Base-by-base conservation (phyloP, 2,329 filamentous ascomycete genomes). In the Stagonosporopsis rhizophila region DNA sequence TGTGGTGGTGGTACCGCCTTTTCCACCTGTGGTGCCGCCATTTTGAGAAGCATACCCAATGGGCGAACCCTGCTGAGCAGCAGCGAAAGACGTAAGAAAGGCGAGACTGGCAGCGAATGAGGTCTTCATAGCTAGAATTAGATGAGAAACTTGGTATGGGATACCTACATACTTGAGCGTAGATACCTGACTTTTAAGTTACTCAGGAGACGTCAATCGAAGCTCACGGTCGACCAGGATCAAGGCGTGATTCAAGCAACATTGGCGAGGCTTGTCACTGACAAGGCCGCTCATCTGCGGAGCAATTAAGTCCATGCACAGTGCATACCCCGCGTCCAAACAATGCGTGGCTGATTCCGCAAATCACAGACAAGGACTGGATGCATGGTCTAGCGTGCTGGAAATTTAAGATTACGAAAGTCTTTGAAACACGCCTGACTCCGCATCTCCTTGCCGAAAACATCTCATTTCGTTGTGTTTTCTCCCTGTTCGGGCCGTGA, bases 21-120 rank as follows among this genome's bases (percentile, higher is more conserved):
- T 67, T 47, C 77, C 77, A 44, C 76, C 77, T n/a, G 71, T 76
- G 4, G 77, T 78, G 40, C 72, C 71, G 19, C 72, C 72, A 38
- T 74, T 74, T 44, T 64, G 45, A 15, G 71, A 72, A 32, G 72
- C 72, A 52, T 67, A 75, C 5, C 72, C 72, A 47, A 66, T 60
- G 9, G 60, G 65, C 5, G 71, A 63, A 38, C 50, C 50, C 25
- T 46, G 50, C 50, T 52, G 50, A 46, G 42, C 50, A 52, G 28
- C 22, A 41, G 42, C 42, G 12, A 41, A 20, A 9, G 50, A 35
- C 3, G 30, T 27, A 11, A 52, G 17, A 28, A 52, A 15, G 7
- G 28, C 6, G 3, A 52, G 35, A 8, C 41, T 35, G 19, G 50
- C 25, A 40, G 35, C 20, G 35, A 52, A 35, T 20, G 50, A 41